Conservation (phyloP, 2,329 filamentous ascomycete genomes). For the Penicillium sp. region DNA sequence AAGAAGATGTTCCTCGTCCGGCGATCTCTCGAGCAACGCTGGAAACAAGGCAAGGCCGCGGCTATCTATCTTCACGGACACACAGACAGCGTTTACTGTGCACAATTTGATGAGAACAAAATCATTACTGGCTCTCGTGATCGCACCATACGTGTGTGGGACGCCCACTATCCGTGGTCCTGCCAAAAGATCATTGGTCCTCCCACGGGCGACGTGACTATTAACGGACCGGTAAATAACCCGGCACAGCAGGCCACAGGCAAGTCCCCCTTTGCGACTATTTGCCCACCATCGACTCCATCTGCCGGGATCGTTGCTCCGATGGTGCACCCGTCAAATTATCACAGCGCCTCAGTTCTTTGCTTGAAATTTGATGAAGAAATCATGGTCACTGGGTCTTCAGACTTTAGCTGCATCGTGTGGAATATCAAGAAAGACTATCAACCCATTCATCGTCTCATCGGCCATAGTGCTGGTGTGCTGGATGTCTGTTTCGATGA, state of each 20-base stretch:
- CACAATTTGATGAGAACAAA: slow-evolving; percentile 97
- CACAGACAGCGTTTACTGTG: slow-evolving; percentile 93
- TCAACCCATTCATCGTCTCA: slow-evolving; percentile 72
- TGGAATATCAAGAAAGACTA: slow-evolving; percentile 81
- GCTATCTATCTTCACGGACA: slow-evolving; percentile 91
- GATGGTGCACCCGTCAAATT: slow-evolving; percentile 45
- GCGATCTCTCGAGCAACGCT: slow-evolving; percentile 71
- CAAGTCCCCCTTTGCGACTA: slow-evolving; percentile 45
- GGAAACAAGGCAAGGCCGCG: slow-evolving; percentile 74
- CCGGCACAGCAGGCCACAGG: slow-evolving; percentile 42
- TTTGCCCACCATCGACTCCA: slow-evolving; percentile 52
- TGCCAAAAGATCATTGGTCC: slow-evolving; percentile 83
- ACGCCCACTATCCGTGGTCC: slow-evolving; percentile 76
- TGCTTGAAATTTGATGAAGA: slow-evolving; percentile 92
- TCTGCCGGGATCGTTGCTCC: slow-evolving; percentile 52
- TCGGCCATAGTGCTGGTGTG: slow-evolving; percentile 79
- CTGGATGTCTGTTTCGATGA: slow-evolving; percentile 92
- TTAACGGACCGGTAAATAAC: slow-evolving; percentile 46
- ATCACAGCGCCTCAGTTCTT: slow-evolving; percentile 89
- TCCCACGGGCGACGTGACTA: slow-evolving; percentile 55
- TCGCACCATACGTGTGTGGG: slow-evolving; percentile 93
- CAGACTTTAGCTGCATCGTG: slow-evolving; percentile 85
- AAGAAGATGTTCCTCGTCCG: slow-evolving; percentile 78
- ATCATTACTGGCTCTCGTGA: slow-evolving; percentile 96
- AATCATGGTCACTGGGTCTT: slow-evolving; percentile 93